phyloP scores from a whole-genome alignment of 495 filamentous ascomycete species.

The Neurospora tetraspora region DNA sequence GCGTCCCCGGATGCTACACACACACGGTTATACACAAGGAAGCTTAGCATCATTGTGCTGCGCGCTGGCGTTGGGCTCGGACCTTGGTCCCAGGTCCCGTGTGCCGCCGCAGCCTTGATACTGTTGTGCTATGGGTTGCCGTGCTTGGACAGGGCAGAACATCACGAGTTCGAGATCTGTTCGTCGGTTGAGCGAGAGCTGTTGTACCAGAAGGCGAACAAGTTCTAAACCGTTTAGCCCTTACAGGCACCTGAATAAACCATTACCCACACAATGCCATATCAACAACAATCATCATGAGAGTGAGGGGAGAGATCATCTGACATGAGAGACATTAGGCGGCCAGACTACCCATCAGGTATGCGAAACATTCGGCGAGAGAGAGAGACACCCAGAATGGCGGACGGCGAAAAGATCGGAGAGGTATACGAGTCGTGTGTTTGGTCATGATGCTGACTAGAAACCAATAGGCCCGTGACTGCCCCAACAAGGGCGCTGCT shows the following conservation, averaged over 20 bases:
- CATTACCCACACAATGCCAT: slow-evolving; percentile 3
- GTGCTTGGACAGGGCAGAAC: not conserved
- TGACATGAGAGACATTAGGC: slow-evolving; percentile 37
- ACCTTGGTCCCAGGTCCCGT: not conserved
- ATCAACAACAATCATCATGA: slow-evolving; percentile 6
- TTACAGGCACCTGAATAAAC: not conserved
- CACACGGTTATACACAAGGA: not conserved
- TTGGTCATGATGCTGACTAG: slow-evolving; percentile 13
- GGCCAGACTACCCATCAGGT: slow-evolving; percentile 41
- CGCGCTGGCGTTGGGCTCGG: not conserved
- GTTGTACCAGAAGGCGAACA: slow-evolving; percentile 4
- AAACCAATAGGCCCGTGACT: slow-evolving; percentile 66
- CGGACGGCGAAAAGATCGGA: not conserved
- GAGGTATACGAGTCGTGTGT: slow-evolving; percentile 9
- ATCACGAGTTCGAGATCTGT: not conserved
- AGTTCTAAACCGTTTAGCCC: slow-evolving; percentile 4
- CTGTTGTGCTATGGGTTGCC: not conserved
- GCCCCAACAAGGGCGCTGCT: slow-evolving; percentile 84
- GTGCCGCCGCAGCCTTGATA: not conserved
- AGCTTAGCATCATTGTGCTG: not conserved
- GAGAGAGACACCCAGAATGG: slow-evolving; percentile 3
- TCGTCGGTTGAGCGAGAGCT: not conserved
- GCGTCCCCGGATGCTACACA: not conserved
- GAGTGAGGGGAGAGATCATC: slow-evolving; percentile 25
- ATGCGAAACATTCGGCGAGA: slow-evolving; percentile 24